Evolutionary conservation across 83 land plant genomes (phyloP), one percentile per base, ranked within the genome.

Genomic region (Diphasiastrum complanatum): DNA sequence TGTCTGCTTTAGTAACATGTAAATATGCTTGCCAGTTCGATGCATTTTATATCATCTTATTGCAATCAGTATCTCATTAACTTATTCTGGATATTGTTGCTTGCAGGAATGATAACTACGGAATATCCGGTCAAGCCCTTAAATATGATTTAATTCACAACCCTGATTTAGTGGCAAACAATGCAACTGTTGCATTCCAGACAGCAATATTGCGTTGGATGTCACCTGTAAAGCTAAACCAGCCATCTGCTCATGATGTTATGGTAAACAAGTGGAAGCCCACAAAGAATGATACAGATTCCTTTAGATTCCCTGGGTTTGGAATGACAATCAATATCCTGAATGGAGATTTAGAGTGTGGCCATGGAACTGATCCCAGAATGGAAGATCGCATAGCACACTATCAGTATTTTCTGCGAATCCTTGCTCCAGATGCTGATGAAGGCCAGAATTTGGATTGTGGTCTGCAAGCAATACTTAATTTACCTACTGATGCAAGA

Each of bases 131-230:
- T 0, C 78, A 79, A 25, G 80, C 41, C 24, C 27, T 85, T 18
- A 85, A 83, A 63, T 53, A 68, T 11, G 79, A 85, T 67, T 50
- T 85, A 29, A 35, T 85, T 53, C 60, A 68, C 66, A 71, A 80
- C 38, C 87, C 90, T 48, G 90, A 83, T 25, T 66, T 69, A 51
- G 28, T 85, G 20, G 73, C 77, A 34, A 61, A 83, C 29, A 85
- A 85, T 56, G 90, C 90, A 3, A 77, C 90, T 16, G n/a, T 83
- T 23, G 90, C 87, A 28, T 85, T 83, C 67, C 84, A 75, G 65
- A 69, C 90, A 36, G 90, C 90, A 36, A 83, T 89, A 12, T 83
- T 77, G 81, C 65, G 52, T 63, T 89, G 96, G 96, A 81, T 86
- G 88, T 86, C 71, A 30, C 88, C 96, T 0, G 63, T 63, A 45